Evolutionary conservation across 495 filamentous ascomycete species (phyloP).

Genomic region (Hyaloscypha bicolor): DNA sequence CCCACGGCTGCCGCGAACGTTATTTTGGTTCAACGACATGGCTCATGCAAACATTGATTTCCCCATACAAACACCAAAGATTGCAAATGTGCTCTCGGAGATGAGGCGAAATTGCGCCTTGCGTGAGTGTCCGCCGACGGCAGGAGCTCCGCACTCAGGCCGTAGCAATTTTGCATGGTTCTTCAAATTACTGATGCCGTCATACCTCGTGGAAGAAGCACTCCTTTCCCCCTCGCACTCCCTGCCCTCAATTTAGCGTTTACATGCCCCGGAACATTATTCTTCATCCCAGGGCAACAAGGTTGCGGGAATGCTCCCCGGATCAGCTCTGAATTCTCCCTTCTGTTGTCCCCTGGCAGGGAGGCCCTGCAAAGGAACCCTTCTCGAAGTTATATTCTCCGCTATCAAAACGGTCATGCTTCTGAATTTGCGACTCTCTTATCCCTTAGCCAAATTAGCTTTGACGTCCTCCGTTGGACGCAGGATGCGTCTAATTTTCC

Average conservation of each 20-base stretch:
- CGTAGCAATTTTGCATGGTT: conserved; percentile 2
- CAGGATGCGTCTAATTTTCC: not conserved
- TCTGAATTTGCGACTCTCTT: not conserved
- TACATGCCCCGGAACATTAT: not conserved
- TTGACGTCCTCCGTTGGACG: not conserved
- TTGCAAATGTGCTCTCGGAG: conserved; percentile 4
- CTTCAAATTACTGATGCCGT: conserved; percentile 8
- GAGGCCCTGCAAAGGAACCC: not conserved
- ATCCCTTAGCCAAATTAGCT: not conserved
- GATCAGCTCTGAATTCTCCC: not conserved
- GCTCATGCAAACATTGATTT: not conserved
- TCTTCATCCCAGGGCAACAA: not conserved
- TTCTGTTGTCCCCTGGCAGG: not conserved
- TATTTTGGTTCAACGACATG: not conserved
- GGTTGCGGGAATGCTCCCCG: not conserved
- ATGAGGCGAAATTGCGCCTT: conserved; percentile 1
- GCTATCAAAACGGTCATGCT: conserved; percentile 1
- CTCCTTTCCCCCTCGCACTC: not conserved
- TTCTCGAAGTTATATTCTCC: conserved; percentile 1
- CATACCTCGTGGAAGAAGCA: conserved; percentile 4
- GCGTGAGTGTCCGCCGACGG: not conserved
- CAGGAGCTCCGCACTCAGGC: not conserved
- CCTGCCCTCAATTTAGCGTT: not conserved
- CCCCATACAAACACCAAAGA: not conserved
- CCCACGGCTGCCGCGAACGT: not conserved